These are phyloP conservation scores for Thelonectria olida DNA, from an alignment of 2,329 filamentous ascomycete species.

Conservation along the genomic window DNA sequence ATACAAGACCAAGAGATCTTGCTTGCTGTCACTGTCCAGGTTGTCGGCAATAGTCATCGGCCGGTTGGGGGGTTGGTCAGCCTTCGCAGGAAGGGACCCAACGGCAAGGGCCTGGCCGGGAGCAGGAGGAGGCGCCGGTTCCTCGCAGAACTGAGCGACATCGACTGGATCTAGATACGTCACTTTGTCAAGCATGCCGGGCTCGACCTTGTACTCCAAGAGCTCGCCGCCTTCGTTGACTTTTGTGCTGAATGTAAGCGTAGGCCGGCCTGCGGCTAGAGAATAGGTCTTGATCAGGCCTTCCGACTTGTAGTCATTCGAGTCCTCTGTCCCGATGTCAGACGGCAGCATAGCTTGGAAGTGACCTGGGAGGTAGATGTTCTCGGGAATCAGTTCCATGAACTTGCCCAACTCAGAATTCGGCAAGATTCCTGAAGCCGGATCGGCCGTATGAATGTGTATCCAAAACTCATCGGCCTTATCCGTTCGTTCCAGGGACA, in stretches of 20 bases:
- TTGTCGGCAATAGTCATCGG: conserved; percentile 54
- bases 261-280: conserved; percentile 59
- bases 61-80: conserved; percentile 44
- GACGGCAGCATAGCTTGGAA: conserved; percentile 66
- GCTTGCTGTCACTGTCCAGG: conserved; percentile 53
- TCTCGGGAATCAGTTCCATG: conserved; percentile 68
- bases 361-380: conserved; percentile 68
- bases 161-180: conserved; percentile 64
- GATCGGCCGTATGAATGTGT: conserved; percentile 82
- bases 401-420: conserved; percentile 66
- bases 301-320: conserved; percentile 45
- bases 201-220: conserved; percentile 63
- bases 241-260: conserved; percentile 70
- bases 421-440: conserved; percentile 73
- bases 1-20: conserved; percentile 58
- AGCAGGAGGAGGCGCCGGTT: conserved; percentile 37
- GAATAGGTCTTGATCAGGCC: conserved; percentile 62
- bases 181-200: conserved; percentile 64
- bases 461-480: conserved; percentile 72
- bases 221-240: conserved; percentile 63
- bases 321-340: conserved; percentile 41
- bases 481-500: conserved; percentile 73
- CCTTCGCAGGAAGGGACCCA: conserved; percentile 34
- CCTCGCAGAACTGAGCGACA: conserved; percentile 55
- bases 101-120: conserved; percentile 41